Evolutionary conservation across 257 asterid species (phyloP).

Genomic region (Fraxinus quadrangulata): DNA sequence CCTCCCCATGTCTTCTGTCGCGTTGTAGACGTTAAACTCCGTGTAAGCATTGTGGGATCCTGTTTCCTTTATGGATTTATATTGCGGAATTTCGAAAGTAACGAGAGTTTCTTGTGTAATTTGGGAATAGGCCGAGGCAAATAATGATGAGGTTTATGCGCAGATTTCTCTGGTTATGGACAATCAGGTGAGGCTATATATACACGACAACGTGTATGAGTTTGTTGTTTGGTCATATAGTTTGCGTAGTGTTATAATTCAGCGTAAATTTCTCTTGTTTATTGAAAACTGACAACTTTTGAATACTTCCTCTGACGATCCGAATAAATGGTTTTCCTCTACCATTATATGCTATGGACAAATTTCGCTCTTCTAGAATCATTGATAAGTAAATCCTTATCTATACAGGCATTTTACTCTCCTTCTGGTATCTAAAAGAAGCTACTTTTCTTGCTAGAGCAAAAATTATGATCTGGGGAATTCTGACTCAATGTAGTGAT

Average conservation of each 20-base stretch:
- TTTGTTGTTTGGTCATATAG: conserved; percentile 14
- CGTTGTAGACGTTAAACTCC: conserved; percentile 87
- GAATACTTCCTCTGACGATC: conserved; percentile 5
- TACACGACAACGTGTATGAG: conserved; percentile 2
- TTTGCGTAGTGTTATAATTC: not conserved
- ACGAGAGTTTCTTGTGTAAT: conserved; percentile 8
- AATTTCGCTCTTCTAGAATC: conserved; percentile 6
- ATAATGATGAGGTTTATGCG: conserved; percentile 86
- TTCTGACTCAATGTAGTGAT: conserved; percentile 6
- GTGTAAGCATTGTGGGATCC: conserved; percentile 37
- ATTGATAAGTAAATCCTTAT: not conserved
- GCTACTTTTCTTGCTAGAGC: conserved; percentile 26
- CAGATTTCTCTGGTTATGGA: conserved; percentile 84
- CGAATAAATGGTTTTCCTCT: not conserved
- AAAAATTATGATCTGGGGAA: conserved; percentile 18
- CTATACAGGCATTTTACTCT: conserved; percentile 9
- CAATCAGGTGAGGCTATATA: conserved; percentile 54
- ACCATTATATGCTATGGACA: not conserved
- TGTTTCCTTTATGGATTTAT: not conserved
- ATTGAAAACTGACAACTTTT: conserved; percentile 14
- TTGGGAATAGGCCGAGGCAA: conserved; percentile 69
- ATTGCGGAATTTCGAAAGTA: conserved; percentile 10
- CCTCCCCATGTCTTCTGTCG: conserved; percentile 92
- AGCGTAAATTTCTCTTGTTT: not conserved
- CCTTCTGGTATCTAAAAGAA: conserved; percentile 17